Conservation (phyloP, 2,329 filamentous ascomycete genomes). For the Catunica adiposa region DNA sequence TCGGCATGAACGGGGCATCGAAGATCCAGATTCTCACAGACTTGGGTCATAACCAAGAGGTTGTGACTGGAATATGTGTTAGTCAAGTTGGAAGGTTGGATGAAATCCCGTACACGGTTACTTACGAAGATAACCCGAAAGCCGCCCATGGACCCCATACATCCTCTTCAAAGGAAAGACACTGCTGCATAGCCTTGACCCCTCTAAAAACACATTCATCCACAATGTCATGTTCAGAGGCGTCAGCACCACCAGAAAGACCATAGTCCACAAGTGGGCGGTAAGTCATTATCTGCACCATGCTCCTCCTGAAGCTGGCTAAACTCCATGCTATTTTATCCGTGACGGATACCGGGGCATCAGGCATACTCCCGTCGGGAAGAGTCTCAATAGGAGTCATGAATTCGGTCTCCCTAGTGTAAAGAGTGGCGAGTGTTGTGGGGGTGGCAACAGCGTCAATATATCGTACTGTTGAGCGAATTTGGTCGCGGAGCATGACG, state of each 20-base stretch:
- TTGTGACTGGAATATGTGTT: not conserved
- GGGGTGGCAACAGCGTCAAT: not conserved
- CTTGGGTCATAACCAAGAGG: slow-evolving; percentile 7
- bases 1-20: slow-evolving; percentile 7
- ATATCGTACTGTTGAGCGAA: not conserved
- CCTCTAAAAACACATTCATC: slow-evolving; percentile 3
- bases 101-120: not conserved
- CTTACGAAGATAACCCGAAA: slow-evolving; percentile 5
- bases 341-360: not conserved
- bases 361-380: not conserved
- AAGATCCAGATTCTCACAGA: slow-evolving; percentile 10
- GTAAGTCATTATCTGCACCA: not conserved
- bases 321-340: not conserved
- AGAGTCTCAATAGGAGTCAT: not conserved
- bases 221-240: not conserved
- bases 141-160: slow-evolving; percentile 2
- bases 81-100: not conserved
- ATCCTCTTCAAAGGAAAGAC: not conserved
- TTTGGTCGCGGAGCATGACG: slow-evolving; percentile 8
- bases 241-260: not conserved
- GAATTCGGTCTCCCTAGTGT: not conserved
- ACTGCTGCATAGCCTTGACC: not conserved
- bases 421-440: not conserved
- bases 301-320: not conserved
- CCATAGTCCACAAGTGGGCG: not conserved